Percentiles rank a stretch among this genome's conserved stretches.
phyloP scores from a whole-genome alignment of 805 yeast species.

The Blastobotrys chiropterorum region DNA sequence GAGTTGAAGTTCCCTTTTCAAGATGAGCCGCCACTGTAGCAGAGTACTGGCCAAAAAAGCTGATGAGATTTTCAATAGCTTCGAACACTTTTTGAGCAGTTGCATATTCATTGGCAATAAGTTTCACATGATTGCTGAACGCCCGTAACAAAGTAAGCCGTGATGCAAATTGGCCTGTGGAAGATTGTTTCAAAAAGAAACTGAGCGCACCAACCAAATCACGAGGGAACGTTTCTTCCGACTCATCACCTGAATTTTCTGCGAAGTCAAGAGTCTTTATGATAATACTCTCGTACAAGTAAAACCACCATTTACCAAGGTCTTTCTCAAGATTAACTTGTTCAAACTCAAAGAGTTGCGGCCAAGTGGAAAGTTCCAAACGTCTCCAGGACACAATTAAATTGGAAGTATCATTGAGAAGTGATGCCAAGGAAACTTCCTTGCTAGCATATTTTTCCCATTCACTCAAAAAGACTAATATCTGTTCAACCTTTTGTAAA shows the following conservation, averaged over 20 bases:
- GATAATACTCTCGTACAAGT: constrained; percentile 69
- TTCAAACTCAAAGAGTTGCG: constrained; percentile 51
- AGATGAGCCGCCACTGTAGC: constrained; percentile 44
- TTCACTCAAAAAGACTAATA: constrained; percentile 74
- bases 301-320: constrained; percentile 86
- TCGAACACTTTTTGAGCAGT: constrained; percentile 25
- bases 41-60: constrained; percentile 62
- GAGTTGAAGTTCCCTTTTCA: constrained; percentile 39
- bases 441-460: constrained; percentile 92
- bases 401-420: constrained; percentile 52
- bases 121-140: constrained; percentile 49
- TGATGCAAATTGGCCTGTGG: constrained; percentile 63
- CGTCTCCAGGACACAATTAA: constrained; percentile 88
- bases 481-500: constrained; percentile 78
- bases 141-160: constrained; percentile 60
- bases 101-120: constrained; percentile 1
- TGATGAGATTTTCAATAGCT: constrained; percentile 51
- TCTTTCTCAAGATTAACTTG: constrained; percentile 50
- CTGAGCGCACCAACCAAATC: constrained; percentile 54
- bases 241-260: constrained; percentile 34
- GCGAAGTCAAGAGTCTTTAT: constrained; percentile 24
- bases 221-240: constrained; percentile 24
- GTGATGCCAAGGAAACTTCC: constrained; percentile 56
- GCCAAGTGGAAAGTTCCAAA: constrained; percentile 83
- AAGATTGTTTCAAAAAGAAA: constrained; percentile 66